Conservation (phyloP, 345 rosid species). For the Rhodamnia rubescens region DNA sequence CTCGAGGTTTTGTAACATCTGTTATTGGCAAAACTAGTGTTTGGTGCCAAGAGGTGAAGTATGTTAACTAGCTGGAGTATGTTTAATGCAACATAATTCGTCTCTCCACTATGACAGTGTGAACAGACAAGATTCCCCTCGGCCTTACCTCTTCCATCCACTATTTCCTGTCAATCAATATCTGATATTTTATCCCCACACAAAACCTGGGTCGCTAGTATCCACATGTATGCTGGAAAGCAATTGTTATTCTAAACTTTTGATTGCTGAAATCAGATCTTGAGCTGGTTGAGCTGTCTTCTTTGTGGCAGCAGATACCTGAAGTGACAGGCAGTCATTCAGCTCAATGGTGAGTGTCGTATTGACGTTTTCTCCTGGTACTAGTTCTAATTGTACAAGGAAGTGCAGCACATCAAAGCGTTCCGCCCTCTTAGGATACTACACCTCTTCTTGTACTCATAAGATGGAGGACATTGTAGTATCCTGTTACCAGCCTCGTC, state of each 20-base stretch:
- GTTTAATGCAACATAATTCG: neutral
- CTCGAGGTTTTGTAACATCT: neutral
- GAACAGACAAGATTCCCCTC: neutral
- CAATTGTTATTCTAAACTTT: neutral
- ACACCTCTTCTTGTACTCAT: neutral
- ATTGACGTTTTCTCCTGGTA: neutral
- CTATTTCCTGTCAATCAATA: neutral
- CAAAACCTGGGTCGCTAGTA: neutral
- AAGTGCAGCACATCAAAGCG: neutral
- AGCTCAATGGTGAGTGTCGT: neutral
- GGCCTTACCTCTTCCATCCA: neutral
- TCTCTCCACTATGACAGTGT: neutral
- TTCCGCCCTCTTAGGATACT: neutral
- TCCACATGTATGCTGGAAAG: neutral
- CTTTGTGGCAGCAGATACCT: neutral
- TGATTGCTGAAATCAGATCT: neutral
- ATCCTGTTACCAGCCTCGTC: neutral
- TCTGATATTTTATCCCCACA: neutral
- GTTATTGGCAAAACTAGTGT: neutral
- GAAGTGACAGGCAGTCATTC: neutral
- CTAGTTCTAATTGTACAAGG: neutral
- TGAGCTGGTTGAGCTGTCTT: neutral
- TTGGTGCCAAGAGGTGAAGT: neutral
- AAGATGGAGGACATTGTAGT: neutral
- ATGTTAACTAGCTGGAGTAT: neutral